phyloP scores from a whole-genome alignment of 2,329 filamentous ascomycete genomes.

The Pestalotiopsis sp. region DNA sequence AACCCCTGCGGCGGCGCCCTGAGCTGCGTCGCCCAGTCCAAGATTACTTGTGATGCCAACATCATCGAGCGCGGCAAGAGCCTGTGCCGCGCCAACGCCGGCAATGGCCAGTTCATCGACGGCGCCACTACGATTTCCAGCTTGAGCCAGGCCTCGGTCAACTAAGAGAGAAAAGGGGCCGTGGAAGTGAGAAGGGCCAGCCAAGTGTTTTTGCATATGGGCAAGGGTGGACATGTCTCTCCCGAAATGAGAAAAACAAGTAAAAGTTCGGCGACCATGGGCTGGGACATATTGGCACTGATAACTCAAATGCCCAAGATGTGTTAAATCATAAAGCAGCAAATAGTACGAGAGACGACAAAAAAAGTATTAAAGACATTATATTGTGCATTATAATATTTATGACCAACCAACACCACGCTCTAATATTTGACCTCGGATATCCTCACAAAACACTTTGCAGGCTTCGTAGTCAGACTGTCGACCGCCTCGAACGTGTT shows the following conservation, averaged over 20 bases:
- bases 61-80: constrained; percentile 20
- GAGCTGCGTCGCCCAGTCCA: constrained; percentile 18
- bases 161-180: background rate
- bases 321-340: too few species aligned
- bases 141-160: constrained; percentile 13
- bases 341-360: background rate
- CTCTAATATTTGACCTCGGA: constrained; percentile 9
- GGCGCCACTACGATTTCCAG: constrained; percentile 3
- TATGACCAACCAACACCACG: too few species aligned
- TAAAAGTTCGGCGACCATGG: too few species aligned
- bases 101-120: constrained; percentile 12
- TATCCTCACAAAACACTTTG: constrained; percentile 20
- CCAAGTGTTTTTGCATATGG: too few species aligned
- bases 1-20: constrained; percentile 16
- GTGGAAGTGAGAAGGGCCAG: too few species aligned
- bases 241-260: too few species aligned
- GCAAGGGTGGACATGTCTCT: too few species aligned
- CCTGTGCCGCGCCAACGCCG: constrained; percentile 16
- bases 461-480: constrained; percentile 22
- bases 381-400: too few species aligned
- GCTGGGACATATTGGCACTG: too few species aligned
- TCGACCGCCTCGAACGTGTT: constrained; percentile 22
- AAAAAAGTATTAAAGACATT: background rate
- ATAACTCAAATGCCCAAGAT: too few species aligned
- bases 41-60: constrained; percentile 14